phyloP scores from a whole-genome alignment of 2,329 filamentous ascomycete species.

The Epichloe glyceriae region DNA sequence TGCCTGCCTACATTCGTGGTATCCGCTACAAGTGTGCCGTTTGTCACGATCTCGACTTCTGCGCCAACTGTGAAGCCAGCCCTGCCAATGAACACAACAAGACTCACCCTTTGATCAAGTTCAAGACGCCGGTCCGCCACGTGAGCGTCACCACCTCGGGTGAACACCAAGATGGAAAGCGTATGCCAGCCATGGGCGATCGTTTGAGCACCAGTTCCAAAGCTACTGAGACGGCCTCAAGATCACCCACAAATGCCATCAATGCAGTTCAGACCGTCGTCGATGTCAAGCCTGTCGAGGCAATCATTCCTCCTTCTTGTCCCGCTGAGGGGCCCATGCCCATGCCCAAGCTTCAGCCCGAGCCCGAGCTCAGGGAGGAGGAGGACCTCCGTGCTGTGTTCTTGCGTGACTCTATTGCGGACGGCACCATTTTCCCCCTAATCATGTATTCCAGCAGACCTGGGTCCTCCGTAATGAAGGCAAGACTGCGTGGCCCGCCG shows the following conservation, averaged over 20 bases:
- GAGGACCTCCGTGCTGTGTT: conserved; percentile 43
- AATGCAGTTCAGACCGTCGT: conserved; percentile 57
- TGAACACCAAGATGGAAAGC: conserved; percentile 56
- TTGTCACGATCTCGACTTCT: conserved; percentile 91
- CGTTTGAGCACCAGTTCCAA: conserved; percentile 28
- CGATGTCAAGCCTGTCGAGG: conserved; percentile 52
- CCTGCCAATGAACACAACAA: conserved; percentile 79
- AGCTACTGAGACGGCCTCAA: conserved; percentile 30
- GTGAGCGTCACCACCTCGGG: conserved; percentile 77
- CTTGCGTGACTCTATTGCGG: conserved; percentile 62
- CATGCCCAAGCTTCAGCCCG: background rate
- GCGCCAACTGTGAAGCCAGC: conserved; percentile 80
- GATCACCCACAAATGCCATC: conserved; percentile 33
- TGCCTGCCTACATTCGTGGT: conserved; percentile 64
- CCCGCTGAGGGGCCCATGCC: conserved; percentile 6
- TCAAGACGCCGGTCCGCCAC: conserved; percentile 82
- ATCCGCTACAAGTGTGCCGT: conserved; percentile 94
- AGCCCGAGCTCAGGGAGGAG: conserved; percentile 15
- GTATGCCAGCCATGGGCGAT: conserved; percentile 63
- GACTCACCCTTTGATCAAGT: conserved; percentile 94
- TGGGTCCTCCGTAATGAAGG: conserved; percentile 88
- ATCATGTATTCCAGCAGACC: conserved; percentile 70
- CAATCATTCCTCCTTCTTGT: conserved; percentile 5
- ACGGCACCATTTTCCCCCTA: conserved; percentile 63
- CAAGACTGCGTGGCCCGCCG: conserved; percentile 66